Percentiles rank a stretch among this genome's conserved stretches.
These are phyloP conservation scores for Ogataea siamensis DNA, from an alignment of 805 yeast species.

Conservation along the genomic window DNA sequence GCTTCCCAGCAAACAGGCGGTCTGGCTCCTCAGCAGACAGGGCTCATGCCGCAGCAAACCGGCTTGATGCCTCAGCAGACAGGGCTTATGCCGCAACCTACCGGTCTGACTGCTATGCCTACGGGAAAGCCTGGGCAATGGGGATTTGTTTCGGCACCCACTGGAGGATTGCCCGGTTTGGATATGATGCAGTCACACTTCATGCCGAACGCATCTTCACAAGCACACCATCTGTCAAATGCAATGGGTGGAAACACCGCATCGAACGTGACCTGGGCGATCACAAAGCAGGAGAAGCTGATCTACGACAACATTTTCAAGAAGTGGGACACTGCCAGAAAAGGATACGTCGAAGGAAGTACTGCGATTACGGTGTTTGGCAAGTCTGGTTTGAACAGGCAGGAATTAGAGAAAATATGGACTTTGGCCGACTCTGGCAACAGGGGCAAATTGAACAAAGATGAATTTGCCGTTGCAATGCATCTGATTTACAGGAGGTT, in stretches of 20 bases:
- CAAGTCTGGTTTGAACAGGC: slow-evolving; percentile 83
- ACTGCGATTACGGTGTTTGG: slow-evolving; percentile 84
- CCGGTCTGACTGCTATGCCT: slow-evolving; percentile 50
- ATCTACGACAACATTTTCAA: slow-evolving; percentile 84
- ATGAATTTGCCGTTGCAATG: slow-evolving; percentile 96
- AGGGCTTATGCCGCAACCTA: slow-evolving; percentile 41
- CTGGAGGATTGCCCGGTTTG: slow-evolving; percentile 69
- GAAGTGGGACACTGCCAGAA: slow-evolving; percentile 73
- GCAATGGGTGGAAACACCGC: slow-evolving; percentile 32
- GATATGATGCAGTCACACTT: slow-evolving; percentile 66
- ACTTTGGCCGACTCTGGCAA: slow-evolving; percentile 79
- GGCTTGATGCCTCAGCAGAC: slow-evolving; percentile 28
- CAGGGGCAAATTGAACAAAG: slow-evolving; percentile 79
- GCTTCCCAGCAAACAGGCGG: slow-evolving; percentile 34
- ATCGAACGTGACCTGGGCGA: slow-evolving; percentile 72
- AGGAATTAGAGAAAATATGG: slow-evolving; percentile 90
- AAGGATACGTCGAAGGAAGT: slow-evolving; percentile 74
- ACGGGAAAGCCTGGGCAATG: slow-evolving; percentile 74
- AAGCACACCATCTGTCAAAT: slow-evolving; percentile 27
- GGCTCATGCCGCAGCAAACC: slow-evolving; percentile 36
- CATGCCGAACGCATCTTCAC: slow-evolving; percentile 48
- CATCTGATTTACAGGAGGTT: slow-evolving; percentile 88
- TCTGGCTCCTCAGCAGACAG: slow-evolving; percentile 22
- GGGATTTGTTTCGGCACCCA: slow-evolving; percentile 71
- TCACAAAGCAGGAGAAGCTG: slow-evolving; percentile 81